phyloP scores from a whole-genome alignment of 495 filamentous ascomycete genomes.

The Penicillium waksmanii region DNA sequence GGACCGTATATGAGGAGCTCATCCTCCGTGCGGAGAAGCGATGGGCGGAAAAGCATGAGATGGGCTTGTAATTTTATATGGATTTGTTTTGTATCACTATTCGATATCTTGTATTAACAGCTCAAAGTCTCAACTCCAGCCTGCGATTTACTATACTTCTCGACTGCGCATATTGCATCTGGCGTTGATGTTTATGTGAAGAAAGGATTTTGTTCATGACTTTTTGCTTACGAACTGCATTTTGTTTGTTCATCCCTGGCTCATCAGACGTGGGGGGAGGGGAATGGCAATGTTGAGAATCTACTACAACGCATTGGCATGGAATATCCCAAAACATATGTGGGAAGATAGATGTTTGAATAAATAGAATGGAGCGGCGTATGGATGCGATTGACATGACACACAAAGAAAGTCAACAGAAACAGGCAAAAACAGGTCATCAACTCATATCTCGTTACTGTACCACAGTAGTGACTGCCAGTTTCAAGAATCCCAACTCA shows the following conservation, averaged over 20 bases:
- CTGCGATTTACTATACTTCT: neutral
- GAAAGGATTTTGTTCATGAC: constrained; percentile 4
- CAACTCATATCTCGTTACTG: constrained; percentile 35
- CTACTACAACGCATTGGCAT: neutral
- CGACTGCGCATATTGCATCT: constrained; percentile 16
- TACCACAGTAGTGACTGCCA: constrained; percentile 20
- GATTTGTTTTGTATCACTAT: neutral
- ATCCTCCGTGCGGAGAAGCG: constrained; percentile 73
- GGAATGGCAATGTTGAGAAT: neutral
- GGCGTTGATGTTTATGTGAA: neutral
- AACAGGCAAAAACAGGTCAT: constrained; percentile 23
- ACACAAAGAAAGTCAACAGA: constrained; percentile 11
- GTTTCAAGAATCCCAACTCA: constrained; percentile 33
- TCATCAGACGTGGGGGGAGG: neutral
- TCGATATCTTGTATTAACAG: constrained; percentile 28
- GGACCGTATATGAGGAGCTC: constrained; percentile 96
- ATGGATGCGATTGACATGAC: constrained; percentile 14
- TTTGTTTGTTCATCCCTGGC: neutral
- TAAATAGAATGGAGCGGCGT: constrained; percentile 22
- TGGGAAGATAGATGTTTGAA: constrained; percentile 11
- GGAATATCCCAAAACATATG: neutral
- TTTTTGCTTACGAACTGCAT: neutral
- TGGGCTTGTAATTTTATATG: constrained; percentile 21
- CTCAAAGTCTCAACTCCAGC: constrained; percentile 11
- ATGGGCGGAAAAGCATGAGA: constrained; percentile 48